Percentiles rank a stretch among this genome's conserved stretches.
These are phyloP conservation scores for Termitomyces sp. DNA, from an alignment of 768 basidiomycete species.

Conservation along the genomic window DNA sequence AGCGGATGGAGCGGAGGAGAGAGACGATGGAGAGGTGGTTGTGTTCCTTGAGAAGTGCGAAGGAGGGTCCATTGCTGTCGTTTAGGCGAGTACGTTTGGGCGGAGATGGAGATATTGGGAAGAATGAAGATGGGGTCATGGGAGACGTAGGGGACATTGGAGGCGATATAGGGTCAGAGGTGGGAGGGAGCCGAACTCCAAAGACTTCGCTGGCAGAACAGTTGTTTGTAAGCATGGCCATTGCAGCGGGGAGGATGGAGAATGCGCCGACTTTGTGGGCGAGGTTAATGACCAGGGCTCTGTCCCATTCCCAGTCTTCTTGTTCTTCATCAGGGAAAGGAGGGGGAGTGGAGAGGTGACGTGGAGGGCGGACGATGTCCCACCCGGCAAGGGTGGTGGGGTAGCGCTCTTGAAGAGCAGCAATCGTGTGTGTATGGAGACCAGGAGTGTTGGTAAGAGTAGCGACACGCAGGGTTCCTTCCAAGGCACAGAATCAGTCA, in stretches of 20 bases:
- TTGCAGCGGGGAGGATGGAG: constrained; percentile 14
- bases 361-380: constrained; percentile 5
- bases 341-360: not conserved
- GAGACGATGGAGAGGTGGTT: not conserved
- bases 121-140: not conserved
- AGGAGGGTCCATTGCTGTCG: not conserved
- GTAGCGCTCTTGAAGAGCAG: constrained; percentile 10
- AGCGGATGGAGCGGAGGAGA: constrained; percentile 5
- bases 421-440: constrained; percentile 10
- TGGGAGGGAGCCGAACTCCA: constrained; percentile 5
- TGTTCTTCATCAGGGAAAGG: not conserved
- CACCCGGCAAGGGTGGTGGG: constrained; percentile 11
- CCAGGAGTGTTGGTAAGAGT: constrained; percentile 3
- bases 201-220: constrained; percentile 16
- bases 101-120: not conserved
- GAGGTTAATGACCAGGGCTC: constrained; percentile 13
- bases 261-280: constrained; percentile 11
- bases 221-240: constrained; percentile 16
- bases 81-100: not conserved
- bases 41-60: constrained; percentile 7
- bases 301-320: constrained; percentile 12
- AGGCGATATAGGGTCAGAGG: not conserved
- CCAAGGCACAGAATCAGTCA: constrained; percentile 2
- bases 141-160: not conserved
- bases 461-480: constrained; percentile 7